These are phyloP conservation scores for Mallotus japonicus DNA, from an alignment of 441 rosid genomes.

Conservation along the genomic window DNA sequence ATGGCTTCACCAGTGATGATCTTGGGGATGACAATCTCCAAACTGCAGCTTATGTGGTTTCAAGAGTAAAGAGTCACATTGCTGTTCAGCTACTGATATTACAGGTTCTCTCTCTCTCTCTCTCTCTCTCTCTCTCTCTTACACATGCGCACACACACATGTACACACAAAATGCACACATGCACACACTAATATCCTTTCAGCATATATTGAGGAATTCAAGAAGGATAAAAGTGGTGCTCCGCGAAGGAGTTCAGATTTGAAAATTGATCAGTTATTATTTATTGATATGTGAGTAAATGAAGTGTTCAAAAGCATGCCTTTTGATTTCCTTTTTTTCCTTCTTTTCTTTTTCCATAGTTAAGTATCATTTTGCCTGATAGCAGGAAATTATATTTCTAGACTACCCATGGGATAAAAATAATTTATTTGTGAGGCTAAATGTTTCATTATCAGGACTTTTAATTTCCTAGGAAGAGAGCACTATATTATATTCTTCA, in stretches of 20 bases:
- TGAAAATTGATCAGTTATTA: background rate
- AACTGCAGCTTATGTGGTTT: constrained; percentile 72
- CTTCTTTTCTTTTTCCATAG: too few species aligned
- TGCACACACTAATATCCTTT: background rate
- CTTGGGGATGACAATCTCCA: constrained; percentile 81
- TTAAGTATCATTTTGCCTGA: too few species aligned
- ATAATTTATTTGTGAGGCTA: background rate
- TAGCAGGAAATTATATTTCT: background rate
- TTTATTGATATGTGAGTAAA: background rate
- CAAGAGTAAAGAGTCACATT: constrained; percentile 83
- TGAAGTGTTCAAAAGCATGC: background rate
- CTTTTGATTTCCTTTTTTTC: background rate
- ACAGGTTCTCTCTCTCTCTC: constrained; percentile 52
- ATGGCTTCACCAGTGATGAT: constrained; percentile 50
- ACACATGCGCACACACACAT: background rate
- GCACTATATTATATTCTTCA: too few species aligned
- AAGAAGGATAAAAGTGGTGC: background rate
- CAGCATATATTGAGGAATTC: background rate
- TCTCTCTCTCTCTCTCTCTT: constrained; percentile 1
- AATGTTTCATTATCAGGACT: background rate
- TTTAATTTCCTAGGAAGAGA: background rate
- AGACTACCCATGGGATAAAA: background rate
- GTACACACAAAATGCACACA: background rate
- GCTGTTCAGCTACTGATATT: constrained; percentile 69
- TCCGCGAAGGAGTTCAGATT: background rate